A percentile compares a stretch with the other conserved stretches of the same genome.
These are phyloP conservation scores for Fonsecaea multimorphosa DNA, from an alignment of 2,329 filamentous ascomycete species.

Conservation along the genomic window DNA sequence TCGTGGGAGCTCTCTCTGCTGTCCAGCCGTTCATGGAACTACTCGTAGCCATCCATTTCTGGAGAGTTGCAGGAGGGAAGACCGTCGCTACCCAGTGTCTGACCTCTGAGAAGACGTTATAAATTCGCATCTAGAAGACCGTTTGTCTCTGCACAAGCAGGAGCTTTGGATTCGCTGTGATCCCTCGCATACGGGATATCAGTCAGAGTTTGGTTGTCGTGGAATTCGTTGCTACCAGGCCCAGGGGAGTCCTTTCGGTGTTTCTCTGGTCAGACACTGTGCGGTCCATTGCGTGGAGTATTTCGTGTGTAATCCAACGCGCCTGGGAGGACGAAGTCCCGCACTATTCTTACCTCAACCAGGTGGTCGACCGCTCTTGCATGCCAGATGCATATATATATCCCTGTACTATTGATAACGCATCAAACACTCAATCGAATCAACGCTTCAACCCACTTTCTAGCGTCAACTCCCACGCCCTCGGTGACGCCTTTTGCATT, in stretches of 20 bases:
- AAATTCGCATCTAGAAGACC: not conserved
- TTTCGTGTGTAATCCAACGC: not conserved
- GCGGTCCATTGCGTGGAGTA: not conserved
- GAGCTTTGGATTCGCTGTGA: not conserved
- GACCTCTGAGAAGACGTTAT: not conserved
- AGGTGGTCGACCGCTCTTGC: not conserved
- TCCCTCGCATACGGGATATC: not conserved
- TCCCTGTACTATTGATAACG: not conserved
- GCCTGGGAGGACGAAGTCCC: not conserved
- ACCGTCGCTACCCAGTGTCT: not conserved
- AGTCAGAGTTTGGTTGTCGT: not conserved
- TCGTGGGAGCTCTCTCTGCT: not conserved
- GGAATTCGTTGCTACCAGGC: not conserved
- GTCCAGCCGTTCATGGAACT: not conserved
- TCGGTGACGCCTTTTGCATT: conserved; percentile 43
- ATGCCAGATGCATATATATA: not conserved
- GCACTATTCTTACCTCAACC: not conserved
- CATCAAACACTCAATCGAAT: conserved; percentile 51
- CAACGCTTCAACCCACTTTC: conserved; percentile 55
- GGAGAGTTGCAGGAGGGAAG: not conserved
- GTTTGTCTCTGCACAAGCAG: not conserved
- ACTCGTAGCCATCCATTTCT: not conserved
- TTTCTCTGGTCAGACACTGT: not conserved
- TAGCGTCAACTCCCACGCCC: conserved; percentile 54
- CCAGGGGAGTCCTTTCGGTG: not conserved